phyloP scores from a whole-genome alignment of 2,329 filamentous ascomycete species.

The Penicillium sp. region DNA sequence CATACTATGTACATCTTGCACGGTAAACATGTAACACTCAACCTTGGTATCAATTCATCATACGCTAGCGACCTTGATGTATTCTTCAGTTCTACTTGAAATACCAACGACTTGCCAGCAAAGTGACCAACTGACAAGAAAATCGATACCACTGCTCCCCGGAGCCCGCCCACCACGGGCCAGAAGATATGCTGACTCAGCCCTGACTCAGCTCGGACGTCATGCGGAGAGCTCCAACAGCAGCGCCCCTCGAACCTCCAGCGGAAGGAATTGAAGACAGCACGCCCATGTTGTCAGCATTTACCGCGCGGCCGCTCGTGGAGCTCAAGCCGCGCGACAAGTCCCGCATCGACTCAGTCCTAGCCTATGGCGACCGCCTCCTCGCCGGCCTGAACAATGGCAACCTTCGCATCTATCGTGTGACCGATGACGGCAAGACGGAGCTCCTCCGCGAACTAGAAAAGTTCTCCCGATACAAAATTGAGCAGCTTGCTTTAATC shows the following conservation, averaged over 20 bases:
- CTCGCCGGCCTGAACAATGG: conserved; percentile 91
- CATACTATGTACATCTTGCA: too few relatives aligned
- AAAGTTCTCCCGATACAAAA: conserved; percentile 83
- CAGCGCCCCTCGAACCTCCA: conserved; percentile 8
- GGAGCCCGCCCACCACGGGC: not conserved
- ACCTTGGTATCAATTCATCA: not conserved
- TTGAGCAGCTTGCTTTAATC: conserved; percentile 92
- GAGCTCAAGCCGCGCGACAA: conserved; percentile 96
- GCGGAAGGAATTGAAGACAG: conserved; percentile 19
- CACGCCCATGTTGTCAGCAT: conserved; percentile 83
- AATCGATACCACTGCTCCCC: not conserved
- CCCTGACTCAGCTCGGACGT: conserved; percentile 16
- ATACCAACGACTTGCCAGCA: too few relatives aligned
- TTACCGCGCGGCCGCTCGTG: conserved; percentile 92
- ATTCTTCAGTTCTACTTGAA: not conserved
- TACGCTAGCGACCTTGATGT: not conserved
- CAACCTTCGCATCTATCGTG: conserved; percentile 81
- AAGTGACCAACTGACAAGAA: not conserved
- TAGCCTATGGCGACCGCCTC: conserved; percentile 88
- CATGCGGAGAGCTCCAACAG: conserved; percentile 12
- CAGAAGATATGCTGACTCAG: conserved; percentile 7
- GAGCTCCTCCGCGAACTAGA: conserved; percentile 90
- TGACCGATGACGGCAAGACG: conserved; percentile 64
- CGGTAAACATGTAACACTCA: not conserved
- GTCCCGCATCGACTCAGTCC: conserved; percentile 92